Base-by-base conservation (phyloP, 2,329 filamentous ascomycete species). In the Chalara sp. region DNA sequence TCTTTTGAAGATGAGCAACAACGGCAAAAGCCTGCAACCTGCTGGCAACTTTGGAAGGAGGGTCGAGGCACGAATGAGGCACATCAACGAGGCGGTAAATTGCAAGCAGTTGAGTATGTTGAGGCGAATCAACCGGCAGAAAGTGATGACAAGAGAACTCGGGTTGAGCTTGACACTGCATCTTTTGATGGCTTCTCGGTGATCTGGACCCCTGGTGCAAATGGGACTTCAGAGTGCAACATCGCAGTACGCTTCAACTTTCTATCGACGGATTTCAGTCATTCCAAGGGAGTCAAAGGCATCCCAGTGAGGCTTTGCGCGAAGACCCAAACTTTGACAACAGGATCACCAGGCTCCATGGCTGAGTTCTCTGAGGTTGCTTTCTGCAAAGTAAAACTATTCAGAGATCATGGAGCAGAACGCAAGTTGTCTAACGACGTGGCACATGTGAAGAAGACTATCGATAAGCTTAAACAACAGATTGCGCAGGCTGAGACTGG, bases 1-100 rank as follows among this genome's bases (percentile, higher is more conserved):
- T 96, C 92, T 0, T 99, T 97, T 62, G 92, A 99, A 66, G 93
- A 99, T 56, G 90, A 96, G 55, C 86, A 95, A 65, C 93, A 97
- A 67, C 80, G 92, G 55, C 82, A 85, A 62, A 88, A 88, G 59
- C 91, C 90, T 1, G 82, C 82, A 13, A 78, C 84, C 10, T 95
- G 89, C 66, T 95, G 90, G 90, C 88, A 87, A 70, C 72, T 93
- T 41, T 95, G 89, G 93, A 97, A 97, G 66, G 93, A 97, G 70
- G 92, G 92, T 0, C 82, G 93, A 51, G 93, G 93, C n/a, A 89
- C 86, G 2, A 96, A 90, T 58, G 93, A 99, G 73, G 90, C 92
- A 2, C 92, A 97, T 63, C 90, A 96, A 66, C 79, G 92, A 59
- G 92, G 90, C 35, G 91, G 92, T 8, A 93, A 92, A 61, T 76